These are phyloP conservation scores for Saturnispora galanensis DNA, from an alignment of 805 yeast genomes.

Conservation along the genomic window DNA sequence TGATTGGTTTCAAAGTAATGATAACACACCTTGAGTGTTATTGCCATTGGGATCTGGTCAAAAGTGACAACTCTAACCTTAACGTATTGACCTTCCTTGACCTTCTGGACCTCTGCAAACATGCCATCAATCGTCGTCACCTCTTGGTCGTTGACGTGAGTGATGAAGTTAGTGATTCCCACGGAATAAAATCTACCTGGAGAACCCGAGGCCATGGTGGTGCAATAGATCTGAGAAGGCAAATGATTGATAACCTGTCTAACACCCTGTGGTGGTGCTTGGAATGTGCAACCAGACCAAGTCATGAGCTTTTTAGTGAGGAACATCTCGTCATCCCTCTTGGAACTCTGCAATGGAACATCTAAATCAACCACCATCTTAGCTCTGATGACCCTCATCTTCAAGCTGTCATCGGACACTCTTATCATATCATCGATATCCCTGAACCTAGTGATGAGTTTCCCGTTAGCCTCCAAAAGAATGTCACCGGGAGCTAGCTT, in stretches of 20 bases:
- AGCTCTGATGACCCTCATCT: conserved; percentile 62
- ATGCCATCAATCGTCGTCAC: conserved; percentile 66
- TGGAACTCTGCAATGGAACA: conserved; percentile 57
- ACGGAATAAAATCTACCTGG: conserved; percentile 81
- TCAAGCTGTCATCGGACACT: conserved; percentile 24
- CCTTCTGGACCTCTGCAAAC: conserved; percentile 50
- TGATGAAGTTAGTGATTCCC: conserved; percentile 71
- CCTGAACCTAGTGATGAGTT: conserved; percentile 52
- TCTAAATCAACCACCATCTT: conserved; percentile 50
- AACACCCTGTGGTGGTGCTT: conserved; percentile 88
- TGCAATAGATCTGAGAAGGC: conserved; percentile 80
- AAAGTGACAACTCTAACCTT: conserved; percentile 73
- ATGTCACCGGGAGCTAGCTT: conserved; percentile 61
- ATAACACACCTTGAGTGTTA: conserved; percentile 75
- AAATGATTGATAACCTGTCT: conserved; percentile 68
- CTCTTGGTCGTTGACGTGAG: conserved; percentile 74
- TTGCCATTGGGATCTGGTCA: conserved; percentile 81
- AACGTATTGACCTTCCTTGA: conserved; percentile 74
- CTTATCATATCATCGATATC: conserved; percentile 44
- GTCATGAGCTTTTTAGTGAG: conserved; percentile 58
- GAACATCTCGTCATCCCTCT: conserved; percentile 26
- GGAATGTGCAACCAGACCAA: conserved; percentile 81
- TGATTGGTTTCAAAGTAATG: conserved; percentile 72
- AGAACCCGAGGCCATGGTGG: conserved; percentile 66
- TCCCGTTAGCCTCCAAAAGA: conserved; percentile 57